Evolutionary conservation across 2,329 filamentous ascomycete genomes (phyloP), one percentile per base, ranked within the genome.

Genomic region (Alternaria incomplexa): DNA sequence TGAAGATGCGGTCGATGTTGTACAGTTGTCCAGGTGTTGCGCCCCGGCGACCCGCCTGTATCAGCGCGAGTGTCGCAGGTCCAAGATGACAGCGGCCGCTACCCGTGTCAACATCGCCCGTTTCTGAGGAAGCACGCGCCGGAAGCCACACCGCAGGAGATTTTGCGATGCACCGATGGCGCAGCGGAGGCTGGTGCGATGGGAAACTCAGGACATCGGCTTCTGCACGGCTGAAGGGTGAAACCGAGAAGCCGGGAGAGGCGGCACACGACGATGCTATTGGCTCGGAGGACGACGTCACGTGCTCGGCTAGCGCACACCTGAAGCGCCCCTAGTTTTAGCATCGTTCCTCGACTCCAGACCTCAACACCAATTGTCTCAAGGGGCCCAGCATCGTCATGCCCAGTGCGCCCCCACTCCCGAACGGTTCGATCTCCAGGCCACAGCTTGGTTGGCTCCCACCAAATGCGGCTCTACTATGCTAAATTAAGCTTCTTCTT

Each of bases 341-440:
- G 64, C 64, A 45, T 65, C 70, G 71, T 66, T 58, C 63, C 58
- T 40, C 46, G 45, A 56, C 63, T 60, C 53, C 62, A 60, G 53
- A 73, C 69, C 65, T 77, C 75, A 77, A 78, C 77, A 76, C 76
- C 74, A 79, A 76, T 77, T 72, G 77, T 79, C 72, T 79, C 75
- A 79, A 77, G 75, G 75, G 67, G 74, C 56, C 58, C 60, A 36
- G 51, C 59, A 66, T 65, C 59, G 63, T 77, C 69, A 77, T 77
- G 73, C 74, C 56, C 53, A 46, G 58, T 62, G 51, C 61, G 61
- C 43, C 44, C 43, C 65, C 70, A 53, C 61, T 56, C 28, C 52
- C 57, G 58, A 59, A 62, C 44, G 28, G 40, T 46, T 61, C 66
- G 55, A 51, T 45, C 61, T 58, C 54, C 57, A 55, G 62, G 61